phyloP scores from a whole-genome alignment of 441 rosid species.

The Theobroma grandiflorum region DNA sequence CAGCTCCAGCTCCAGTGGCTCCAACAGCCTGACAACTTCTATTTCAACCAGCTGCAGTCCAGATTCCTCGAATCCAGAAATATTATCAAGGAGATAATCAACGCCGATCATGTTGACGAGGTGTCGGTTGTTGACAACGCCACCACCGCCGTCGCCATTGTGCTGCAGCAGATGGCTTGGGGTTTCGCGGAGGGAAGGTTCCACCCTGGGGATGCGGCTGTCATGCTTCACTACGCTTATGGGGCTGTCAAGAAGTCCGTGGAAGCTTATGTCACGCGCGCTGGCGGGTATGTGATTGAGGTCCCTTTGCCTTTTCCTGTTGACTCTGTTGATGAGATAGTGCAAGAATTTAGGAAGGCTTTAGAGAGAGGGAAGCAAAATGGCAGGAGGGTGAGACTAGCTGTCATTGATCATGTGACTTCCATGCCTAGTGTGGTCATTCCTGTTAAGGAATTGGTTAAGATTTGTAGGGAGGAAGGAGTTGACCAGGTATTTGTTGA shows the following conservation, averaged over 20 bases:
- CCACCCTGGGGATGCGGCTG: conserved; percentile 69
- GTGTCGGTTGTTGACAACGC: conserved; percentile 92
- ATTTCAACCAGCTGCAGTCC: conserved; percentile 59
- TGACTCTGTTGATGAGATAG: conserved; percentile 59
- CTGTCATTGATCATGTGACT: conserved; percentile 91
- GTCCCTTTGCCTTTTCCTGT: conserved; percentile 85
- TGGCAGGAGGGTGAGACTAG: conserved; percentile 77
- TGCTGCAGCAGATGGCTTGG: conserved; percentile 77
- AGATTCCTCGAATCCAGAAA: conserved; percentile 65
- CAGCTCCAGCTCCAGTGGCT: conserved; percentile 69
- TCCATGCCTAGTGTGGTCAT: conserved; percentile 92
- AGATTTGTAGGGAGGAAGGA: conserved; percentile 78
- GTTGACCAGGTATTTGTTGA: conserved; percentile 88
- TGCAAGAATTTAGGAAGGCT: conserved; percentile 62
- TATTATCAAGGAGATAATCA: conserved; percentile 58
- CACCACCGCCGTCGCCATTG: conserved; percentile 88
- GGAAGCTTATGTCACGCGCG: conserved; percentile 78
- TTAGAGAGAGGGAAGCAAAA: conserved; percentile 64
- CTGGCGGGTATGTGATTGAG: conserved; percentile 88
- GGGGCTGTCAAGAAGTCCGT: conserved; percentile 91
- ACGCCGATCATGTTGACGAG: conserved; percentile 75
- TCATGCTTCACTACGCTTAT: conserved; percentile 90
- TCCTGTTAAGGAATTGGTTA: conserved; percentile 76
- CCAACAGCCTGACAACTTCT: conserved; percentile 81
- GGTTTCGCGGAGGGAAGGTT: conserved; percentile 70